A percentile compares a stretch with the other conserved stretches of the same genome.
Conservation (phyloP, 306 rosid genomes). For the Senna tora region DNA sequence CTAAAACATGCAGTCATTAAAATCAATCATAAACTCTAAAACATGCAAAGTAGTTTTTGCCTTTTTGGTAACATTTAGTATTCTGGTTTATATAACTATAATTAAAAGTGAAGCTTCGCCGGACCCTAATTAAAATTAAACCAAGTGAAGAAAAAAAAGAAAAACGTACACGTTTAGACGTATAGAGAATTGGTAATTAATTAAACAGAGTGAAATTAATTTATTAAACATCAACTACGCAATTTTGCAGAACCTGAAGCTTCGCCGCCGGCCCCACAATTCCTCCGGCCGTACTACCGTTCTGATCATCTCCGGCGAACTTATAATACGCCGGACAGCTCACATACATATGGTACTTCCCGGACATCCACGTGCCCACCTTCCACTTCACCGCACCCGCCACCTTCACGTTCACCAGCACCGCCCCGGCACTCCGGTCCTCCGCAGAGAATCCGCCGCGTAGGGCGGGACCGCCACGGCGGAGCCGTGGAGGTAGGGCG, state of each 20-base stretch:
- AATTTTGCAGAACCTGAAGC: slow-evolving; percentile 55
- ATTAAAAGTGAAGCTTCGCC: too few species aligned
- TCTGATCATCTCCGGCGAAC: slow-evolving; percentile 27
- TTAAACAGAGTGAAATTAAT: too few species aligned
- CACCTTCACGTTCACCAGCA: slow-evolving; percentile 53
- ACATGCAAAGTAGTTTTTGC: too few species aligned
- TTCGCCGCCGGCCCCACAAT: slow-evolving; percentile 42
- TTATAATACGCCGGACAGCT: slow-evolving; percentile 69
- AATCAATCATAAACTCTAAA: too few species aligned
- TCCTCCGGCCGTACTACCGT: neutral
- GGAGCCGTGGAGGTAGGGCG: slow-evolving; percentile 56
- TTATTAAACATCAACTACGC: slow-evolving; percentile 63
- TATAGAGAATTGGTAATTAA: too few species aligned
- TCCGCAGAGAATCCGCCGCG: slow-evolving; percentile 36
- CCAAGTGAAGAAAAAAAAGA: too few species aligned
- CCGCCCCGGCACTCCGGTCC: slow-evolving; percentile 53
- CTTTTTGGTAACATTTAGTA: too few species aligned
- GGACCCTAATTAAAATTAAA: too few species aligned
- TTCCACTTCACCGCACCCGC: slow-evolving; percentile 73
- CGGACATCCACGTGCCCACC: slow-evolving; percentile 78
- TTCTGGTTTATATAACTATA: too few species aligned
- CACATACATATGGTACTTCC: slow-evolving; percentile 56
- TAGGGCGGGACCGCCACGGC: slow-evolving; percentile 58
- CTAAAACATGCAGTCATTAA: too few species aligned
- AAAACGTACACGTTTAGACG: too few species aligned